Evolutionary conservation across 1,139 yeast genomes (phyloP).

Genomic region (Hemisphaericaspora xylanilytica): DNA sequence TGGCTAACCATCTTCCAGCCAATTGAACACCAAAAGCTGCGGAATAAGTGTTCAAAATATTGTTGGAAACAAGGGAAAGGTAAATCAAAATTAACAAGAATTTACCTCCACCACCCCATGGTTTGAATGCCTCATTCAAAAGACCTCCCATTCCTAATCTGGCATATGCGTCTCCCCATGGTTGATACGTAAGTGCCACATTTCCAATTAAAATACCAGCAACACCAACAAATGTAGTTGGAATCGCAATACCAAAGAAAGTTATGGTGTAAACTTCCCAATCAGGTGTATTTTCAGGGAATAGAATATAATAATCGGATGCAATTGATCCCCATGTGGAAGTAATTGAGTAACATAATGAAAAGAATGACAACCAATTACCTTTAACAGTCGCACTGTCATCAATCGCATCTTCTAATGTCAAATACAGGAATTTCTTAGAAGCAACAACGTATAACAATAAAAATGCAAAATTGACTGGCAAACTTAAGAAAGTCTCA

Average conservation of each 20-base stretch:
- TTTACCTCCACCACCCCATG: conserved; percentile 82
- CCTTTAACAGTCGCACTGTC: conserved; percentile 49
- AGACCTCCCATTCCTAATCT: conserved; percentile 76
- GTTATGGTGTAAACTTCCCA: conserved; percentile 58
- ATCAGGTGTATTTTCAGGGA: conserved; percentile 72
- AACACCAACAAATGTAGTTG: conserved; percentile 76
- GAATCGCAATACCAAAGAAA: conserved; percentile 64
- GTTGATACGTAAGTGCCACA: conserved; percentile 58
- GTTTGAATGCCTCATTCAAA: conserved; percentile 60
- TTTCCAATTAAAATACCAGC: conserved; percentile 71
- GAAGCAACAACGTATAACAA: conserved; percentile 69
- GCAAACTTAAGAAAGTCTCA: conserved; percentile 67
- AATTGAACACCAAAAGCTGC: conserved; percentile 80
- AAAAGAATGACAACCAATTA: conserved; percentile 70
- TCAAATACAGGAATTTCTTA: conserved; percentile 45
- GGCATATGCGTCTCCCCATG: conserved; percentile 61
- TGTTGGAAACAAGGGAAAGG: conserved; percentile 75
- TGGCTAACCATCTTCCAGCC: conserved; percentile 58
- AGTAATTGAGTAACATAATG: conserved; percentile 75
- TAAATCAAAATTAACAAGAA: conserved; percentile 67
- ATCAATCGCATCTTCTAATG: conserved; percentile 39
- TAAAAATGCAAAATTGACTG: conserved; percentile 66
- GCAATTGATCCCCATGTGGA: conserved; percentile 91
- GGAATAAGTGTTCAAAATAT: conserved; percentile 73
- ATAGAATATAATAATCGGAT: conserved; percentile 77